A percentile compares a stretch with the other conserved stretches of the same genome.
These are phyloP conservation scores for Fonsecaea multimorphosa DNA, from an alignment of 2,329 filamentous ascomycete species.

Conservation along the genomic window DNA sequence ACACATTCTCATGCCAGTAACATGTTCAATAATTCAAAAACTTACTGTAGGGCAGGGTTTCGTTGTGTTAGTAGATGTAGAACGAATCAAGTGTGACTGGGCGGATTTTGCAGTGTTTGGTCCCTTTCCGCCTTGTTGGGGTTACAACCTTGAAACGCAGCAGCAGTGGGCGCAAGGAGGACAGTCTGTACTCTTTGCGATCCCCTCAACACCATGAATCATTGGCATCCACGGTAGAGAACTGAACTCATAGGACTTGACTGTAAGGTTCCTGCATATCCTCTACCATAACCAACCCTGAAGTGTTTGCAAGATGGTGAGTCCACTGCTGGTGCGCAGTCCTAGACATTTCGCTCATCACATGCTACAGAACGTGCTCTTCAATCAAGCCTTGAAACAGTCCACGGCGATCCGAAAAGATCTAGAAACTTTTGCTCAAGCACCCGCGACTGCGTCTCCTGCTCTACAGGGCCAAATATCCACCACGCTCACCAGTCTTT, in stretches of 20 bases:
- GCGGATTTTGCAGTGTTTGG: not conserved
- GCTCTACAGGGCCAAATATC: constrained; percentile 75
- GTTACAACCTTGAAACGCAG: not conserved
- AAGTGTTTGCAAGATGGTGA: constrained; percentile 28
- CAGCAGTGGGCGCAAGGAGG: constrained; percentile 15
- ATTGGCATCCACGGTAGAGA: not conserved
- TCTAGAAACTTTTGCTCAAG: constrained; percentile 71
- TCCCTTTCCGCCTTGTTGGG: not conserved
- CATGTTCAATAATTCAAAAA: not conserved
- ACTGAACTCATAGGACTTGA: not conserved
- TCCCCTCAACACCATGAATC: constrained; percentile 2
- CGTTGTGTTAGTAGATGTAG: not conserved
- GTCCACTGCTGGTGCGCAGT: not conserved
- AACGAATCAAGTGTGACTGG: not conserved
- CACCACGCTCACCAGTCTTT: constrained; percentile 79
- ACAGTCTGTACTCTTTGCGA: constrained; percentile 29
- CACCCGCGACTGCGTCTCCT: constrained; percentile 62
- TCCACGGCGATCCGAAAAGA: constrained; percentile 79
- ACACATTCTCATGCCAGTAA: not conserved
- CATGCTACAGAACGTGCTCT: constrained; percentile 71
- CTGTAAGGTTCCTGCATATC: not conserved
- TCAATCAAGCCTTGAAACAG: constrained; percentile 85
- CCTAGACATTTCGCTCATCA: constrained; percentile 11
- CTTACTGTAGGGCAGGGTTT: not conserved
- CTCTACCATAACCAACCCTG: not conserved